These are phyloP conservation scores for Penicillium pulvis DNA, from an alignment of 495 filamentous ascomycete species.

Conservation along the genomic window DNA sequence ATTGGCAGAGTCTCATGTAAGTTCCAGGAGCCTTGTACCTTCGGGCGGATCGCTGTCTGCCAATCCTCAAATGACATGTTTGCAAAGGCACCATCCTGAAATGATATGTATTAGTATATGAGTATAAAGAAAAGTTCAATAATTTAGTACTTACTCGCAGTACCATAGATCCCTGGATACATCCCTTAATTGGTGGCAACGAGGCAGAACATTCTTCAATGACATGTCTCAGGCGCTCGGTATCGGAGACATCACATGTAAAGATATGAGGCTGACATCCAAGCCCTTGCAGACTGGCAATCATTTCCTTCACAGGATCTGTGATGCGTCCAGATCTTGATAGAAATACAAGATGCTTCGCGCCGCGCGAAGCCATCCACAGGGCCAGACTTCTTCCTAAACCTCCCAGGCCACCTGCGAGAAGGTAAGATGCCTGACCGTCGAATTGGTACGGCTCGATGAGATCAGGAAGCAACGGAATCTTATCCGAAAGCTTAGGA, in stretches of 20 bases:
- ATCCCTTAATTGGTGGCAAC: constrained; percentile 39
- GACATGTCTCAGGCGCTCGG: constrained; percentile 17
- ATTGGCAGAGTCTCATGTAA: constrained; percentile 24
- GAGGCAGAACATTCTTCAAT: constrained; percentile 5
- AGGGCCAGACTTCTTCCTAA: constrained; percentile 38
- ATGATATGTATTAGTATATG: not conserved
- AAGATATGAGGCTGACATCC: constrained; percentile 25
- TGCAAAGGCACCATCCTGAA: constrained; percentile 38
- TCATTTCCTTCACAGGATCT: constrained; percentile 15
- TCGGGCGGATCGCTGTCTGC: constrained; percentile 25
- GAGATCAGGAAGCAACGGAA: constrained; percentile 19
- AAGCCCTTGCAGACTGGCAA: constrained; percentile 9
- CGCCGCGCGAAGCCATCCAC: constrained; percentile 43
- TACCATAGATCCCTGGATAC: constrained; percentile 46
- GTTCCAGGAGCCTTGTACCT: constrained; percentile 35
- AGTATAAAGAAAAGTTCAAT: not conserved
- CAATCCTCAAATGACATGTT: constrained; percentile 41
- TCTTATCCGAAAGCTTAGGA: constrained; percentile 10
- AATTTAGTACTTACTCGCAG: constrained; percentile 26
- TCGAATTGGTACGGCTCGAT: constrained; percentile 24
- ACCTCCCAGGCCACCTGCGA: constrained; percentile 45
- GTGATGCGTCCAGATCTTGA: constrained; percentile 21
- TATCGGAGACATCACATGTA: constrained; percentile 25
- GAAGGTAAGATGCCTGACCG: constrained; percentile 21
- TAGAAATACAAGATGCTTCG: constrained; percentile 29